Evolutionary conservation across 164 flowering plant species (phyloP).

Genomic region (Pachysandra terminalis): DNA sequence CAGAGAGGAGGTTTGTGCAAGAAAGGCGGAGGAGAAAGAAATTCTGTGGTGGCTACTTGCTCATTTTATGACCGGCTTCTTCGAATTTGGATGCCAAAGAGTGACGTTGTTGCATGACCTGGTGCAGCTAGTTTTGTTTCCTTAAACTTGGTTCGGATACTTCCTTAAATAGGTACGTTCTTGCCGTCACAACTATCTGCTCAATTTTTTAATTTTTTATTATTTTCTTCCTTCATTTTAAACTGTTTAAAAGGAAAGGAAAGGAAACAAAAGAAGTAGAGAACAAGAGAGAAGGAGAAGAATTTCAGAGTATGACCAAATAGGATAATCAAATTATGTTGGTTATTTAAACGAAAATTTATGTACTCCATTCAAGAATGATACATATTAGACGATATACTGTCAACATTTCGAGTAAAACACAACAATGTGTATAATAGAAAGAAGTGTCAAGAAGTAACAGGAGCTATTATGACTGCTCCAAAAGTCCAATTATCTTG

Average conservation of each 20-base stretch:
- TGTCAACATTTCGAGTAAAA: too few species aligned
- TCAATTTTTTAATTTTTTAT: too few species aligned
- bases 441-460: too few species aligned
- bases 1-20: constrained; percentile 33
- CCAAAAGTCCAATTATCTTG: too few species aligned
- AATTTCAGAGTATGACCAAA: too few species aligned
- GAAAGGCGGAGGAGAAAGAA: constrained; percentile 19
- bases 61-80: constrained; percentile 85
- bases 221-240: neutral
- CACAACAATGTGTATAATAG: too few species aligned
- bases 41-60: constrained; percentile 70
- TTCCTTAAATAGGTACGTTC: neutral
- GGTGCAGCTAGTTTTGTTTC: neutral
- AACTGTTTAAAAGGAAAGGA: neutral
- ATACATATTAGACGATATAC: too few species aligned
- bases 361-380: too few species aligned
- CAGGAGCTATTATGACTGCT: too few species aligned
- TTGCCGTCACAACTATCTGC: neutral
- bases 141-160: neutral
- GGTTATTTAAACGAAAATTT: too few species aligned
- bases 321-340: too few species aligned
- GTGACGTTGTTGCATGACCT: constrained; percentile 24
- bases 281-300: too few species aligned
- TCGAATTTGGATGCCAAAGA: constrained; percentile 70
- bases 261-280: neutral